Base-by-base conservation (phyloP, 306 rosid genomes). In the Oxytropis ochrocephala region DNA sequence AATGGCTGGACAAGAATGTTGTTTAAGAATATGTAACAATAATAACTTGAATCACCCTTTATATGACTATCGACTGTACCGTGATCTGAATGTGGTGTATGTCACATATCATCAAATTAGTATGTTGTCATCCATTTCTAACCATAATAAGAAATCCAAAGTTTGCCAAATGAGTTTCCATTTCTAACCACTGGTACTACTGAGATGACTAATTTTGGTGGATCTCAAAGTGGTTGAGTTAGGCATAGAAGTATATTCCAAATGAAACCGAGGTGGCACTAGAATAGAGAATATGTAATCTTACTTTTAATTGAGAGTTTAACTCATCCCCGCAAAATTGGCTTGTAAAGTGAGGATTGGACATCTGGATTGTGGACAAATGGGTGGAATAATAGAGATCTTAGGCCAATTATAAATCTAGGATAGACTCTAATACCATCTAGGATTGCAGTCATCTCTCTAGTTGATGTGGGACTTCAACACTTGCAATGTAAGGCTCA, bases 121-220 rank as follows among this genome's bases (percentile, higher is more conserved):
- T n/a, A 44, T 7, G 27, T 8, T 17, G 69, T 47, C 42, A 63
- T 73, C 62, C 8, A 69, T 64, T 59, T 53, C 52, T 54, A 69
- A 54, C 53, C 11, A 75, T 33, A 16, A 27, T 6, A 29, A 49
- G 67, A 65, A 18, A 42, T 59, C 69, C 74, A 72, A 58, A 65
- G 49, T 63, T 75, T 24, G 11, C 64, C 29, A 57, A 57, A 49
- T 3, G 57, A 11, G n/a, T 52, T 61, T 61, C 19, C 21, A 66
- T 39, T 50, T 60, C 36, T 46, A 54, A 39, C 55, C 7, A 41
- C 32, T 13, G 29, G 58, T 42, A 72, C 36, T 55, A 27, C 57
- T 18, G 47, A 46, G 55, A 67, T 54, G 47, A 54, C 19, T 27
- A 8, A 38, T 7, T 42, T 38, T 18, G 17, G 33, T 16, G 19